phyloP scores from a whole-genome alignment of 805 yeast genomes.

The Saccharomycopsis schoenii region DNA sequence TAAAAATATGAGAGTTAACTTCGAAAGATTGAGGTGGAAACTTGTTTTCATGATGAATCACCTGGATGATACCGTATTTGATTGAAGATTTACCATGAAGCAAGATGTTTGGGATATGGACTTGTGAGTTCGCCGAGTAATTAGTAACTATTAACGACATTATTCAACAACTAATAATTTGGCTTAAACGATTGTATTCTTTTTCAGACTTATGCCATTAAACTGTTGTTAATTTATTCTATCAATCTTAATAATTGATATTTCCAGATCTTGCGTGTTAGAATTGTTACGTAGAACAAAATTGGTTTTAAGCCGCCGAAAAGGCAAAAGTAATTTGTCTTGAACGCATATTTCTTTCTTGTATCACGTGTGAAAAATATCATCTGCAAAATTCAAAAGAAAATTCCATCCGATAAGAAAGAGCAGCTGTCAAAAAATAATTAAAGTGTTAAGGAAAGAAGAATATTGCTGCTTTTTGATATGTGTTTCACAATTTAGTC shows the following conservation, averaged over 20 bases:
- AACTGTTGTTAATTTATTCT: too few relatives aligned
- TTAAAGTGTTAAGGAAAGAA: neutral
- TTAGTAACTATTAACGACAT: constrained; percentile 9
- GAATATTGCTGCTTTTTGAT: too few relatives aligned
- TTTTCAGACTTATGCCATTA: too few relatives aligned
- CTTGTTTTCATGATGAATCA: constrained; percentile 30
- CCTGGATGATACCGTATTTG: constrained; percentile 31
- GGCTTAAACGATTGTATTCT: too few relatives aligned
- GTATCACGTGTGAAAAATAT: too few relatives aligned
- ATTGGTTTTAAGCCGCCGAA: too few relatives aligned
- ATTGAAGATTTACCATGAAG: constrained; percentile 38
- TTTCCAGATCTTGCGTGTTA: too few relatives aligned
- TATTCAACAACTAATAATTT: neutral
- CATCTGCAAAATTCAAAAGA: neutral
- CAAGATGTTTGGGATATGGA: constrained; percentile 39
- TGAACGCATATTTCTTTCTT: too few relatives aligned
- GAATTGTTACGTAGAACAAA: too few relatives aligned
- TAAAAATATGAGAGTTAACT: constrained; percentile 60
- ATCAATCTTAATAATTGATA: too few relatives aligned
- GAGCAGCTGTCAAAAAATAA: neutral
- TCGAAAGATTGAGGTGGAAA: constrained; percentile 69
- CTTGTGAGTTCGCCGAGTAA: constrained; percentile 21
- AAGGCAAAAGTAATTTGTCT: too few relatives aligned
- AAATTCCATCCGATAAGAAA: neutral
- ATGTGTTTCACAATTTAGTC: too few relatives aligned